Percentiles rank a stretch among this genome's conserved stretches.
Conservation (phyloP, 768 basidiomycete genomes). For the Termitomyces sp. region DNA sequence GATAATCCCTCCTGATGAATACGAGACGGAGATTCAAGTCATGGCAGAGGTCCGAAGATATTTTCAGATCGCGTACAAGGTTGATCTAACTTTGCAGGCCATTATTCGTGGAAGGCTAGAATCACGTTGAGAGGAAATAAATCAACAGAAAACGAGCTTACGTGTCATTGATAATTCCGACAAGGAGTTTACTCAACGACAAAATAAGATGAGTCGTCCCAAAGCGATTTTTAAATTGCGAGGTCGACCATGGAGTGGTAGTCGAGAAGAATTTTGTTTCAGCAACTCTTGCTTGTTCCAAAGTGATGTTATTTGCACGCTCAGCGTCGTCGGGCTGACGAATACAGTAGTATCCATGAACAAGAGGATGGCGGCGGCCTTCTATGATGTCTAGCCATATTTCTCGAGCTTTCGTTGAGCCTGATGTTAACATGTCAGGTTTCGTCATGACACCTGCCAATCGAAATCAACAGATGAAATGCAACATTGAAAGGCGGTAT, state of each 20-base stretch:
- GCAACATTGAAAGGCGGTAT: background rate
- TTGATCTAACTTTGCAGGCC: too few relatives aligned
- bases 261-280: slow-evolving; percentile 33
- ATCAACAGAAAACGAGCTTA: slow-evolving; percentile 4
- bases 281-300: slow-evolving; percentile 26
- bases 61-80: slow-evolving; percentile 46
- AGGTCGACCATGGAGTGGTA: slow-evolving; percentile 32
- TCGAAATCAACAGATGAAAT: background rate
- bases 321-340: slow-evolving; percentile 38
- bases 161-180: slow-evolving; percentile 30
- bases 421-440: slow-evolving; percentile 42
- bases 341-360: slow-evolving; percentile 41
- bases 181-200: slow-evolving; percentile 31
- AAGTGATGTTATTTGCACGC: slow-evolving; percentile 24
- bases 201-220: slow-evolving; percentile 32
- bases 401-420: slow-evolving; percentile 29
- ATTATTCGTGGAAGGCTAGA: slow-evolving; percentile 27
- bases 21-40: slow-evolving; percentile 36
- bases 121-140: background rate
- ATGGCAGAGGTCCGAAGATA: slow-evolving; percentile 44
- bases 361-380: slow-evolving; percentile 33
- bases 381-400: slow-evolving; percentile 43
- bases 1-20: slow-evolving; percentile 30
- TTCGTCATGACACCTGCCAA: slow-evolving; percentile 52
- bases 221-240: slow-evolving; percentile 23